Base-by-base conservation (phyloP, 306 rosid species). In the Hippophae tibetana region DNA sequence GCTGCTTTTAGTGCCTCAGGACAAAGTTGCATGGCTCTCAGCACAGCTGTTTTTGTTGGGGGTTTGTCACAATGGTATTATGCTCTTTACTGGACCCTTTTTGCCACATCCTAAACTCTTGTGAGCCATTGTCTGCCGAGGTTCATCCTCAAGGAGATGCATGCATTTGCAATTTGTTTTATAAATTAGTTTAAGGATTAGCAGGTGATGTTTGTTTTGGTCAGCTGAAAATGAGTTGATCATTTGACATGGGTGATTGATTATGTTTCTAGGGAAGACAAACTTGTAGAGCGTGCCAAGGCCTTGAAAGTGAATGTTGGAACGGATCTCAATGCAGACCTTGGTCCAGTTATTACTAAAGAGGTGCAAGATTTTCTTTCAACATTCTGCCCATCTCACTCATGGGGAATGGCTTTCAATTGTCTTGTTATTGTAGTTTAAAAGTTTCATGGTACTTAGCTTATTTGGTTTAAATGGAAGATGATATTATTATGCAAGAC, bases 261-360 rank as follows among this genome's bases (percentile, higher is more conserved):
- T 50, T 67, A 50, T 73, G 57, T 54, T 72, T 68, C 42, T 54
- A 85, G 94, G 89, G 84, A 75, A 72, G 60, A 61, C 42, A 76
- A 79, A 75, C 78, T 85, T 55, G 82, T 71, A 52, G 76, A 79
- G 67, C 82, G 58, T 69, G 81, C 77, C 62, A 78, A 73, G 69
- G 58, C 67, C 66, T 82, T 82, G 43, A 78, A 73, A 64, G 84
- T 82, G 57, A 85, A 75, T 73, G 84, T 73, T 55, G 86, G 94
- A 69, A 79, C 86, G 18, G 84, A 80, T 65, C 84, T 86, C 50
- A 43, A 48, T 55, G 84, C 94, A 11, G 83, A 82, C 64, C 73
- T 82, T 70, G 89, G 94, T 82, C 86, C 94, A 66, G 82, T 82
- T 62, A 75, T 77, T 73, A 77, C 86, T 47, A 73, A 73, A 69